phyloP scores from a whole-genome alignment of 345 rosid species.

The Heritiera fomes region DNA sequence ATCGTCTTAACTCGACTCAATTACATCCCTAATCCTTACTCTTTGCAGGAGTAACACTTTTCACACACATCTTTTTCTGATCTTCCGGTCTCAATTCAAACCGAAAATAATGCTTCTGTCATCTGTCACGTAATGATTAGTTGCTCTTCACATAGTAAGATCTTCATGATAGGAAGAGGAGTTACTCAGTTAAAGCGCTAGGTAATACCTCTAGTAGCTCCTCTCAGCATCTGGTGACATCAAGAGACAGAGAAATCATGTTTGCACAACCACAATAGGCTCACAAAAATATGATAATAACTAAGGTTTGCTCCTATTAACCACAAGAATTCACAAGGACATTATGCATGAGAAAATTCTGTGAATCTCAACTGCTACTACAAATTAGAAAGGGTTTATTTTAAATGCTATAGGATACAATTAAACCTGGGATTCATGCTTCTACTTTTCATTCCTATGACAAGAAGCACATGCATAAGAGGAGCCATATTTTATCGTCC shows the following conservation, averaged over 20 bases:
- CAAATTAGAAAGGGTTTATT: not conserved
- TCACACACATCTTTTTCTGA: not conserved
- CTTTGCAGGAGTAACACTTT: too few species aligned
- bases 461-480: not conserved
- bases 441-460: not conserved
- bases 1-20: too few species aligned
- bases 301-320: not conserved
- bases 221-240: not conserved
- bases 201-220: not conserved
- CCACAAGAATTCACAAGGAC: not conserved
- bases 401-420: not conserved
- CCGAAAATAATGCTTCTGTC: not conserved
- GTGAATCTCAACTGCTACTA: not conserved
- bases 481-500: not conserved
- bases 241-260: not conserved
- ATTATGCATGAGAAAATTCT: not conserved
- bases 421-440: not conserved
- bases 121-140: not conserved
- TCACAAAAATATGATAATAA: not conserved
- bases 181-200: not conserved
- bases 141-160: not conserved
- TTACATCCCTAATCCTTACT: too few species aligned
- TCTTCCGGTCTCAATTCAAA: not conserved
- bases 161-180: not conserved
- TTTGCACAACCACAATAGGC: not conserved